Conservation (phyloP, 2,329 filamentous ascomycete genomes). For the Simplicillium aogashimaense region DNA sequence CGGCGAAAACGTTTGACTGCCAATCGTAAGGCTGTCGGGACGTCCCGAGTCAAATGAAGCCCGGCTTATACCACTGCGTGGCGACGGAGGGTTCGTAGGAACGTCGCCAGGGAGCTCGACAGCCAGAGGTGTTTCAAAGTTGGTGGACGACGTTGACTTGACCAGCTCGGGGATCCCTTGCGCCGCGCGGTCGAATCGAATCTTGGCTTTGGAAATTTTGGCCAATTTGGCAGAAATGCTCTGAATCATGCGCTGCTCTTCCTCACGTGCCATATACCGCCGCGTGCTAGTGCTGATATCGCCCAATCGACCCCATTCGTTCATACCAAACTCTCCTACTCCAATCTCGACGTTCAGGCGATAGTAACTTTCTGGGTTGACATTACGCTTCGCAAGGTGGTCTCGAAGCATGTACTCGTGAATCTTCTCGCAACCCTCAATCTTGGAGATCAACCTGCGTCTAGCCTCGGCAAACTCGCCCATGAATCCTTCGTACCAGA, state of each 20-base stretch:
- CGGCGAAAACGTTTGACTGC: conserved; percentile 19
- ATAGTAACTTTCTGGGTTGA: conserved; percentile 86
- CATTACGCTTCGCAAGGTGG: conserved; percentile 64
- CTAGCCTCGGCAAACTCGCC: conserved; percentile 89
- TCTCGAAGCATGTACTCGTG: conserved; percentile 80
- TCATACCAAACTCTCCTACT: conserved; percentile 97
- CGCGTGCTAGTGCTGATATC: conserved; percentile 91
- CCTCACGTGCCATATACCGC: conserved; percentile 65
- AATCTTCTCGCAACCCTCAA: conserved; percentile 87
- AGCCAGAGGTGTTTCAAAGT: conserved; percentile 33
- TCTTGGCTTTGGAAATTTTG: conserved; percentile 70
- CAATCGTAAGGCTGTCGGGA: conserved; percentile 35
- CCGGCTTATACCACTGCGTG: conserved; percentile 29
- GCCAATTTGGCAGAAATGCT: conserved; percentile 72
- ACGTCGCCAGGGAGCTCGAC: conserved; percentile 50
- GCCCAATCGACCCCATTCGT: conserved; percentile 89
- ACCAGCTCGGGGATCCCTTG: conserved; percentile 31
- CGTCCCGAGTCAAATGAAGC: conserved; percentile 47
- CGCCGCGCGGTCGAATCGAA: conserved; percentile 47
- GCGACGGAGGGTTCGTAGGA: conserved; percentile 27
- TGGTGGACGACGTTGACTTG: conserved; percentile 30
- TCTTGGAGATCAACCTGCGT: conserved; percentile 75
- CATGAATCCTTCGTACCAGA: conserved; percentile 92
- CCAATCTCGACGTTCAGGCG: conserved; percentile 95
- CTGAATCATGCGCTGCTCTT: conserved; percentile 68